Evolutionary conservation across 805 yeast genomes (phyloP), one percentile per base, ranked within the genome.

Genomic region (Saturnispora sanitii): DNA sequence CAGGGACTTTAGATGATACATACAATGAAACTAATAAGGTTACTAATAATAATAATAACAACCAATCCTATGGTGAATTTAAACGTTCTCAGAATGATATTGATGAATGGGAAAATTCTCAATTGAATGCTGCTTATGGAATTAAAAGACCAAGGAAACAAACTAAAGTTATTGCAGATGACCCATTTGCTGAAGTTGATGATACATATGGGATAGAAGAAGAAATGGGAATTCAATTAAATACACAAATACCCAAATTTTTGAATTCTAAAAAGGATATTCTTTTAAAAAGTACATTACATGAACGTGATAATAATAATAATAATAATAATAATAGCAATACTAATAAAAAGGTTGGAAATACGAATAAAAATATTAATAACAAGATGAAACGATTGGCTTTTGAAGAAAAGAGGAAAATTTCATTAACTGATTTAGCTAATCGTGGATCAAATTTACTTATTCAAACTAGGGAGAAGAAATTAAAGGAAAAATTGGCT

Each of bases 21-120:
- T n/a, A 21, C 20, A 29, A 22, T 12, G 25, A 27, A 4, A 20
- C 17, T 13, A 23, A 19, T 23, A 37, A 42, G 33, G 6, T 13
- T 9, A 40, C 20, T 13, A 37, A 12, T n/a, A 21, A 37, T n/a
- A n/a, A n/a, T n/a, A n/a, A n/a, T n/a, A n/a, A n/a, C n/a, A n/a
- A n/a, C n/a, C n/a, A n/a, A n/a, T n/a, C n/a, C n/a, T n/a, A n/a
- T 7, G 11, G 11, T 7, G 26, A 23, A 6, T 11, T 23, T 7
- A 23, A 6, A 7, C 26, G 26, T 11, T 7, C 26, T 23, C 26
- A 27, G 43, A 43, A 9, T n/a, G 42, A 32, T 9, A 40, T 46
- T 0, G 97, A 88, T 58, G 61, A 86, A 42, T 88, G 96, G 95
- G 96, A 90, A 54, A 69, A 84, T 38, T 67, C 82, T 26, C 96